Percentiles rank a stretch among this genome's conserved stretches.
Conservation (phyloP, 495 filamentous ascomycete genomes). For the Rostrohypoxylon terebratum region DNA sequence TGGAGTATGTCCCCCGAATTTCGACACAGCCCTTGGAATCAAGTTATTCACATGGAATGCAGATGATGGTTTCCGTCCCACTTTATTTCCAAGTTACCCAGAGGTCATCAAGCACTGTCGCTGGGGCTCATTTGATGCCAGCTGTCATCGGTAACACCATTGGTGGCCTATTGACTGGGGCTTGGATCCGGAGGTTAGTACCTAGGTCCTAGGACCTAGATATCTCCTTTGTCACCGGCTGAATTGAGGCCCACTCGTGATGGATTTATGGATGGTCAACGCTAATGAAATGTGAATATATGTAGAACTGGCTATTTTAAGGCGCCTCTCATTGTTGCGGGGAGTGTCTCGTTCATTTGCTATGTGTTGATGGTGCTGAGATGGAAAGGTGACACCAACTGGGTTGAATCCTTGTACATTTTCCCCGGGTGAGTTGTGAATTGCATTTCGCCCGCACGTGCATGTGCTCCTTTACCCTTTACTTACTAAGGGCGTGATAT, state of each 20-base stretch:
- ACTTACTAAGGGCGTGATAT: slow-evolving; percentile 10
- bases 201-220: no score
- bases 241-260: no score
- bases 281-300: slow-evolving; percentile 10
- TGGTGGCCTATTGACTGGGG: slow-evolving; percentile 70
- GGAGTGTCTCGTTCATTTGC: slow-evolving; percentile 60
- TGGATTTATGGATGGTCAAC: background rate
- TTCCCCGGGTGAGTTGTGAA: slow-evolving; percentile 56
- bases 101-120: slow-evolving; percentile 63
- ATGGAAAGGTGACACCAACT: slow-evolving; percentile 72
- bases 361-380: slow-evolving; percentile 67
- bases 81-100: slow-evolving; percentile 77
- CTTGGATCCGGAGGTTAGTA: slow-evolving; percentile 61
- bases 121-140: slow-evolving; percentile 72
- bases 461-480: background rate
- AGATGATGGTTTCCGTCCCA: slow-evolving; percentile 70
- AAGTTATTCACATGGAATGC: slow-evolving; percentile 14
- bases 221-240: background rate
- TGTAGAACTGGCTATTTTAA: slow-evolving; percentile 71
- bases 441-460: background rate
- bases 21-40: slow-evolving; percentile 24
- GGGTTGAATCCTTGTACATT: slow-evolving; percentile 72
- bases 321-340: slow-evolving; percentile 62
- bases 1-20: slow-evolving; percentile 57
- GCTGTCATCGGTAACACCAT: slow-evolving; percentile 74